Evolutionary conservation across 2,329 filamentous ascomycete species (phyloP), one percentile per base, ranked within the genome.

Genomic region (Aspergillus luchuensis): DNA sequence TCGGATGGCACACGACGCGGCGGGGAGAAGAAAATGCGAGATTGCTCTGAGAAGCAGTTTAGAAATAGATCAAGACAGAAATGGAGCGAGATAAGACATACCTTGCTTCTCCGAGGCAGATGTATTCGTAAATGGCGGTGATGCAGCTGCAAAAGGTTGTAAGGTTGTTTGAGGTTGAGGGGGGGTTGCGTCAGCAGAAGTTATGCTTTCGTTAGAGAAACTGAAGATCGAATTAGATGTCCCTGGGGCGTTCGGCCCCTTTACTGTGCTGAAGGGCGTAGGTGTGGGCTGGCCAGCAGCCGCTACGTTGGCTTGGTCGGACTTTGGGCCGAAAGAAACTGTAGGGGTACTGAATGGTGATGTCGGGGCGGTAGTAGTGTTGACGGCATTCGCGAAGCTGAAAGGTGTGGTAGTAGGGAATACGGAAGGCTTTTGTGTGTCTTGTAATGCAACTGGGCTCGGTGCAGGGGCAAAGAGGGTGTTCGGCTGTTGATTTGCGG

Each of bases 221-320:
- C 48, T 63, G 45, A 68, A 67, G 3, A 61, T 39, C 17, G 67
- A 52, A 11, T 33, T 47, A 8, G 54, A 30, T 11, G 23, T 13
- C 8, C 45, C 50, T 3, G 58, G 41, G 17, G 55, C 36, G 5
- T 47, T 25, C 8, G 60, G 41, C 19, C 56, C 10, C 56, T 67
- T 67, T 21, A 23, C 38, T 13, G 56, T 50, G 33, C 59, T 43
- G 19, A 64, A 67, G 21, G 65, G 41, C 52, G 62, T 64, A 36
- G 58, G 49, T 11, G 61, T 47, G n/a, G 67, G 50, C 50, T 67
- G 59, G 13, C 58, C 52, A 54, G 62, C 49, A 63, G 65, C 58
- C 13, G 48, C 28, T 4, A 7, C 50, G 43, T 56, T n/a, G 36
- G 45, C 25, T 36, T 65, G 48, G 25, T 60, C 53, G n/a, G 60